Base-by-base conservation (phyloP, 441 rosid genomes). In the Viola pubescens region DNA sequence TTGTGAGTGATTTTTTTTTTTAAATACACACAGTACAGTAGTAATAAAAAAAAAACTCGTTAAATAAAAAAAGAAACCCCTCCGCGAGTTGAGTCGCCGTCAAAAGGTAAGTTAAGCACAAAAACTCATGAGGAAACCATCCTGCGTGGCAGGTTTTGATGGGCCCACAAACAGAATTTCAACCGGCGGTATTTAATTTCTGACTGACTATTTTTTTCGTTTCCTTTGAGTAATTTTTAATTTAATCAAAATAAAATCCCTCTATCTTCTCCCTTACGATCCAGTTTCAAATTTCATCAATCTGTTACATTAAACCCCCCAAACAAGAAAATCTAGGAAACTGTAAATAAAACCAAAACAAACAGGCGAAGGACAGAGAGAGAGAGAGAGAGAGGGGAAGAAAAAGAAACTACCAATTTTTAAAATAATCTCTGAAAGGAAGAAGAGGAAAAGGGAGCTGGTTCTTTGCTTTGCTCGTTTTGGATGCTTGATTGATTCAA, bases 401-500 rank as follows among this genome's bases (percentile, higher is more conserved):
- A 26, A 26, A 26, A 26, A 26, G 34, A 26, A 26, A 26, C 34
- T 26, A 0, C 34, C 2, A 26, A 26, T 1, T 3, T 14, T 38
- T 3, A 42, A 48, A 7, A 26, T 34, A 14, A 10, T 50, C 11
- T 44, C 0, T 16, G 19, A 59, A 7, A 12, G 37, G 38, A 26
- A 48, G 48, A 19, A 13, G 41, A 39, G 62, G 6, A 10, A 49
- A 54, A 19, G 26, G 41, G 52, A 65, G 63, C 26, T 64, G 59
- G 45, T 43, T 48, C 54, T 48, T 58, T 44, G 48, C 11, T 41
- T 10, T 59, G 53, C 57, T 52, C 58, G 58, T 14, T 37, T 9
- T 48, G 62, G 76, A 65, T 63, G 66, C 64, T 73, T 67, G 69
- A 61, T 66, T 52, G 47, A 62, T 73, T 64, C 62, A 42, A 65